Percentiles rank a stretch among this genome's conserved stretches.
Conservation (phyloP, 1,139 yeast genomes). For the Geotrichum restrictum region DNA sequence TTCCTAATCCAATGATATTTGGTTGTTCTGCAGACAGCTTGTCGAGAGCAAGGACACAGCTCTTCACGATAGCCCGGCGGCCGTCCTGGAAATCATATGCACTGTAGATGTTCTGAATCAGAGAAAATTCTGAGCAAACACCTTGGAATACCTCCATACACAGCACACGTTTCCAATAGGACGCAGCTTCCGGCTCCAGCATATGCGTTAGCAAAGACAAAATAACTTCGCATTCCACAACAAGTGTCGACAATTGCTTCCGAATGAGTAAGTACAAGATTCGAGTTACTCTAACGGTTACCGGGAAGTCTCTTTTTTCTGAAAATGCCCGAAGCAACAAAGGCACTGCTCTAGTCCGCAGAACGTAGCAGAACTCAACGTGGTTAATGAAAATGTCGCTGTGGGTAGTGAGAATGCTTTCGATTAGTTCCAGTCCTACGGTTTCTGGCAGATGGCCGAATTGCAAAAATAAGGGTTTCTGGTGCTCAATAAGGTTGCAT, state of each 20-base stretch:
- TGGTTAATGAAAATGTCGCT: conserved; percentile 53
- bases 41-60: conserved; percentile 49
- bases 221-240: conserved; percentile 76
- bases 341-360: conserved; percentile 70
- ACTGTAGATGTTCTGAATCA: conserved; percentile 52
- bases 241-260: conserved; percentile 57
- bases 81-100: conserved; percentile 58
- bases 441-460: conserved; percentile 57
- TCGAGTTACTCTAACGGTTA: conserved; percentile 69
- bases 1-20: conserved; percentile 29
- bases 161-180: conserved; percentile 67
- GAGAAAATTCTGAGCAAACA: conserved; percentile 53
- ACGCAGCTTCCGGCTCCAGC: conserved; percentile 49
- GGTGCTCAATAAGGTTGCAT: conserved; percentile 62
- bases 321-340: conserved; percentile 65
- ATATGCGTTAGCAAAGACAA: conserved; percentile 69
- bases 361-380: conserved; percentile 58
- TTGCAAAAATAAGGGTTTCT: conserved; percentile 50
- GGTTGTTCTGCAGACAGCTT: conserved; percentile 31
- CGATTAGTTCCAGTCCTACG: conserved; percentile 76
- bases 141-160: conserved; percentile 68
- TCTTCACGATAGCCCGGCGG: conserved; percentile 59
- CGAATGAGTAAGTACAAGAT: conserved; percentile 58
- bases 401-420: conserved; percentile 62
- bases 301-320: conserved; percentile 55